Percentiles rank a stretch among this genome's conserved stretches.
phyloP scores from a whole-genome alignment of 768 basidiomycete genomes.

The Cystobasidium ongulense region DNA sequence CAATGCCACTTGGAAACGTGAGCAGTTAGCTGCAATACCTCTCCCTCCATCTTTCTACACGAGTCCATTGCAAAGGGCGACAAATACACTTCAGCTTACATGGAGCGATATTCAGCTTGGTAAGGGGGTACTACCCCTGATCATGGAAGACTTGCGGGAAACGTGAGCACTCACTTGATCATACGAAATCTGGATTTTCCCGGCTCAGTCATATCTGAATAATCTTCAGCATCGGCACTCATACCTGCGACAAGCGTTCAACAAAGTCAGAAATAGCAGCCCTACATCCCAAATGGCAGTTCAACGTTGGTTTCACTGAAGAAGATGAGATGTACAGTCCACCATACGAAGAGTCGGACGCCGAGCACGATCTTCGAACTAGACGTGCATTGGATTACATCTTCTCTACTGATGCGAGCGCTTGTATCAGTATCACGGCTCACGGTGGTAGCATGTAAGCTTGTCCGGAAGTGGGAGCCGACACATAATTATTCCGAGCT shows the following conservation, averaged over 20 bases:
- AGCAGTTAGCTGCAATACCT: slow-evolving; percentile 34
- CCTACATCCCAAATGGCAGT: slow-evolving; percentile 36
- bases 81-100: slow-evolving; percentile 40
- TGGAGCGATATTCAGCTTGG: slow-evolving; percentile 37
- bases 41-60: slow-evolving; percentile 41
- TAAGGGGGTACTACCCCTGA: slow-evolving; percentile 20
- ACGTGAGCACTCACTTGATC: not conserved
- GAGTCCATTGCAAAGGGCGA: slow-evolving; percentile 38
- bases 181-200: not conserved
- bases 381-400: slow-evolving; percentile 37
- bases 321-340: slow-evolving; percentile 40
- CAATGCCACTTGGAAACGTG: slow-evolving; percentile 37
- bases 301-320: slow-evolving; percentile 40
- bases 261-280: slow-evolving; percentile 34
- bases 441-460: slow-evolving; percentile 41
- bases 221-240: slow-evolving; percentile 38
- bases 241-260: slow-evolving; percentile 41
- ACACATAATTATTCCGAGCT: too few relatives aligned
- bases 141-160: slow-evolving; percentile 39
- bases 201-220: too few relatives aligned
- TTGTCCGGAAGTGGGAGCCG: not conserved
- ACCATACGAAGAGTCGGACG: slow-evolving; percentile 31
- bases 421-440: slow-evolving; percentile 42
- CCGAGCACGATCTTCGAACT: slow-evolving; percentile 35
- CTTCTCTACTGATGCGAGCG: slow-evolving; percentile 37